Evolutionary conservation across 2,329 filamentous ascomycete genomes (phyloP), one percentile per base, ranked within the genome.

Genomic region (Claviceps africana): DNA sequence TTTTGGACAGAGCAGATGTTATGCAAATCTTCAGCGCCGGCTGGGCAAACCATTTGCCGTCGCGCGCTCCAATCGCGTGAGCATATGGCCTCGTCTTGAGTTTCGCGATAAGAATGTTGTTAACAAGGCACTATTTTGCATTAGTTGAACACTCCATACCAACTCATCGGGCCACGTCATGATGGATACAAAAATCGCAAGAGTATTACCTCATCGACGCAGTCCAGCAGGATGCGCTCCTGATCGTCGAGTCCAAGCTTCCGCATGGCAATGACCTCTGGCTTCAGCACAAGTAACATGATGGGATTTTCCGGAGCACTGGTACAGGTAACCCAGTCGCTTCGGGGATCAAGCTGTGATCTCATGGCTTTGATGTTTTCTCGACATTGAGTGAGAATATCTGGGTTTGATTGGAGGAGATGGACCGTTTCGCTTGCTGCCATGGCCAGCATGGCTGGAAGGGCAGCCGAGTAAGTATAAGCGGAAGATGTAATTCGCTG

Each of bases 381-480:
- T 50, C 90, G 79, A 62, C 94, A 80, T 58, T 84, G 83, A 1
- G 74, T 71, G 50, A 97, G 71, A 39, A 94, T 82, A 53, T 95
- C 88, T 0, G 91, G 90, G 63, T 85, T 89, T 43, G 85, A 85
- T 68, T 96, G 89, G 49, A 98, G 75, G 59, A 97, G 72, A 52
- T 83, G 82, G 53, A 97, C 78, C 1, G 89, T 91, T 70, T 96
- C 93, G 64, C 88, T 95, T 1, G 91, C 89, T 0, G 90, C 96
- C n/a, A 94, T 95, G 19, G 93, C 89, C 51, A 95, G 75, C 73
- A 98, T 85, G 21, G 93, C 93, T 4, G 93, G 93, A 35, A 98
- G 75, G 7, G 93, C 93, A 2, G 93, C 93, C 30, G 91, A 97
- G 72, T 88, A 98, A 3, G 93, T 97, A 67, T 97, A 98, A 0